A percentile compares a stretch with the other conserved stretches of the same genome.
Evolutionary conservation across 345 rosid genomes (phyloP).

Genomic region (Boechera divaricarpa): DNA sequence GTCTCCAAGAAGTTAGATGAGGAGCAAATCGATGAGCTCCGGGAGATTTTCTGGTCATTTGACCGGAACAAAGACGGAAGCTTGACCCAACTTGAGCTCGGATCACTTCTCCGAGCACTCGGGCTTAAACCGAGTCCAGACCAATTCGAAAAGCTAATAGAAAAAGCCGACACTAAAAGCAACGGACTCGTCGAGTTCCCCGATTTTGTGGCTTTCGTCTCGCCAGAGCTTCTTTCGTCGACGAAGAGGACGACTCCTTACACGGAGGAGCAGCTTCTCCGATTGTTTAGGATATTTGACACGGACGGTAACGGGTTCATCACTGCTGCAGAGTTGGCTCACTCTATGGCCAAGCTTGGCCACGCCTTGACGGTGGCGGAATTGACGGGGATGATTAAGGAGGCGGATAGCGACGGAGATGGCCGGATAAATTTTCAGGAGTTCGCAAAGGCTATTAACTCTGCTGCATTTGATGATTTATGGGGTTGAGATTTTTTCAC

Average conservation of each 20-base stretch:
- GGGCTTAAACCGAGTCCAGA: slow-evolving; percentile 78
- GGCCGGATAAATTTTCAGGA: slow-evolving; percentile 84
- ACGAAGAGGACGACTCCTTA: slow-evolving; percentile 67
- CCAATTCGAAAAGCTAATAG: slow-evolving; percentile 68
- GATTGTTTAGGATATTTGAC: slow-evolving; percentile 74
- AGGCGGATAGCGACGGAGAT: slow-evolving; percentile 92
- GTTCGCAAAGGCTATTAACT: slow-evolving; percentile 77
- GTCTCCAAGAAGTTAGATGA: slow-evolving; percentile 66
- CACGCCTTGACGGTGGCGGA: slow-evolving; percentile 81
- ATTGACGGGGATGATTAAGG: slow-evolving; percentile 91
- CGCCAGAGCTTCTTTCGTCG: slow-evolving; percentile 69
- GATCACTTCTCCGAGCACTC: slow-evolving; percentile 81
- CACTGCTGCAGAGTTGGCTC: slow-evolving; percentile 84
- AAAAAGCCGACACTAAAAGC: slow-evolving; percentile 78
- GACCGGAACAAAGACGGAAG: slow-evolving; percentile 90
- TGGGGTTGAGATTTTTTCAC: slow-evolving; percentile 54
- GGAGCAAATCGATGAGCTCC: slow-evolving; percentile 77
- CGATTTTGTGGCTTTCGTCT: slow-evolving; percentile 77
- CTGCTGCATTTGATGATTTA: slow-evolving; percentile 88
- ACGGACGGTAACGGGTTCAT: slow-evolving; percentile 80
- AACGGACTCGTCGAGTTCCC: slow-evolving; percentile 90
- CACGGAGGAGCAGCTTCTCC: slow-evolving; percentile 71
- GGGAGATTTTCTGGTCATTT: slow-evolving; percentile 82
- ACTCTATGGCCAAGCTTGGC: slow-evolving; percentile 88
- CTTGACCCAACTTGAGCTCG: slow-evolving; percentile 85